A percentile compares a stretch with the other conserved stretches of the same genome.
Conservation (phyloP, 805 yeast genomes). For the Ascoidea asiatica region DNA sequence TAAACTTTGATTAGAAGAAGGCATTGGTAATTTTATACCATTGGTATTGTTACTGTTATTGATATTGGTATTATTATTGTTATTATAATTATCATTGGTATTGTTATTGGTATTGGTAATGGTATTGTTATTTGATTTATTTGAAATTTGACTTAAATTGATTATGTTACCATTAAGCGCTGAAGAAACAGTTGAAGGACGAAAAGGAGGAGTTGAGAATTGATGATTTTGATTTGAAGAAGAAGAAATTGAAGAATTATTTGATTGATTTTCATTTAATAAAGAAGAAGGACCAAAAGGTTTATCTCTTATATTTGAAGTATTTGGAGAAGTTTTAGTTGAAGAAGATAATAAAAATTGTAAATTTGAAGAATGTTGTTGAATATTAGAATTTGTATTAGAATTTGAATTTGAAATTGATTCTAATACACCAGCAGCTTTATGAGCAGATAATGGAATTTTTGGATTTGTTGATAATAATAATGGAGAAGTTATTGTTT, state of each 20-base stretch:
- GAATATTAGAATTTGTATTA: conserved; percentile 17
- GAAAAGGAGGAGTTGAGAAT: not conserved
- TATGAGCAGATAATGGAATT: conserved; percentile 17
- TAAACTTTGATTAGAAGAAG: not conserved
- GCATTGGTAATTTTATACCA: not conserved
- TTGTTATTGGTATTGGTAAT: not conserved
- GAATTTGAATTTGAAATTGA: conserved; percentile 19
- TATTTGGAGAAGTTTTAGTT: not conserved
- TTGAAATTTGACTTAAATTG: too few relatives aligned
- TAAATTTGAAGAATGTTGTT: conserved; percentile 3
- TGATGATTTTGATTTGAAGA: too few relatives aligned
- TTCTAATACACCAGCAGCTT: conserved; percentile 28
- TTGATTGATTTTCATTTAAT: not conserved
- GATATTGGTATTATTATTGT: not conserved
- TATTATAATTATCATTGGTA: not conserved
- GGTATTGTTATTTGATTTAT: not conserved
- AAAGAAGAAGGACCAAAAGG: not conserved
- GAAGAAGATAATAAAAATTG: not conserved
- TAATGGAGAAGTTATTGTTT: conserved; percentile 52
- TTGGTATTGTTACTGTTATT: not conserved
- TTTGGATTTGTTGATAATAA: conserved; percentile 33
- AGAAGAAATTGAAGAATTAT: too few relatives aligned
- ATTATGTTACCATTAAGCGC: not conserved
- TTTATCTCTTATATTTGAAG: not conserved
- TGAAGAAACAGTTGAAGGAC: not conserved